Conservation (phyloP, 2,329 filamentous ascomycete genomes). For the Colletotrichum cereale region DNA sequence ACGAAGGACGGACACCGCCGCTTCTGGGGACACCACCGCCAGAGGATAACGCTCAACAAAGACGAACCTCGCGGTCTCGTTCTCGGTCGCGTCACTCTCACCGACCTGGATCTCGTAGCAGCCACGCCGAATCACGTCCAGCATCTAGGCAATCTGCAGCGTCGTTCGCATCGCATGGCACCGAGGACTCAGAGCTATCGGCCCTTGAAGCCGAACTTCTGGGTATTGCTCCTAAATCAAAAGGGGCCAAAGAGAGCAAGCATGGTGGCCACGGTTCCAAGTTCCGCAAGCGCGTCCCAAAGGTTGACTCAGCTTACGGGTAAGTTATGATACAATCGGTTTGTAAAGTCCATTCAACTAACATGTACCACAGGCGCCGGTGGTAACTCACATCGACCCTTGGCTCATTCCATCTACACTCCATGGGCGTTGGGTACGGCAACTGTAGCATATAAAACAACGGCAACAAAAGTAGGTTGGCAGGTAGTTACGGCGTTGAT, state of each 20-base stretch:
- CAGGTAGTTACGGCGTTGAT: slow-evolving; percentile 11
- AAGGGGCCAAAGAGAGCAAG: slow-evolving; percentile 46
- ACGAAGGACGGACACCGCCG: slow-evolving; percentile 1
- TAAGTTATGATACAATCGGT: slow-evolving; percentile 28
- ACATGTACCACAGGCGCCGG: slow-evolving; percentile 48
- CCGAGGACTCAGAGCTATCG: slow-evolving; percentile 50
- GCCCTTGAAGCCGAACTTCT: slow-evolving; percentile 55
- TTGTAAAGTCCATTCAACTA: not conserved
- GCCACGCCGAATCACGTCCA: slow-evolving; percentile 34
- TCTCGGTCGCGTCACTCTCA: slow-evolving; percentile 22
- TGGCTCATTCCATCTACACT: not conserved
- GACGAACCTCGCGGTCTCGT: slow-evolving; percentile 1
- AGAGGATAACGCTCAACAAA: slow-evolving; percentile 21
- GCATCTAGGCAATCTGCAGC: slow-evolving; percentile 32
- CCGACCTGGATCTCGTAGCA: slow-evolving; percentile 25
- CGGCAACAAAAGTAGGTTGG: not conserved
- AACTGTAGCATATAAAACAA: not conserved
- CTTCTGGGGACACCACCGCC: slow-evolving; percentile 17
- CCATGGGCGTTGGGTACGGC: not conserved
- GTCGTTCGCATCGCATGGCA: slow-evolving; percentile 24
- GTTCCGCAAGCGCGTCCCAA: slow-evolving; percentile 49
- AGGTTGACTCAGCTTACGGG: slow-evolving; percentile 55
- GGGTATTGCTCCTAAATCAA: slow-evolving; percentile 48
- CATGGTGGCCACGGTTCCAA: slow-evolving; percentile 42
- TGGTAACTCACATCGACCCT: slow-evolving; percentile 45